Percentiles rank a stretch among this genome's conserved stretches.
Evolutionary conservation across 768 basidiomycete species (phyloP).

Genomic region (Pleurotus sapidus): DNA sequence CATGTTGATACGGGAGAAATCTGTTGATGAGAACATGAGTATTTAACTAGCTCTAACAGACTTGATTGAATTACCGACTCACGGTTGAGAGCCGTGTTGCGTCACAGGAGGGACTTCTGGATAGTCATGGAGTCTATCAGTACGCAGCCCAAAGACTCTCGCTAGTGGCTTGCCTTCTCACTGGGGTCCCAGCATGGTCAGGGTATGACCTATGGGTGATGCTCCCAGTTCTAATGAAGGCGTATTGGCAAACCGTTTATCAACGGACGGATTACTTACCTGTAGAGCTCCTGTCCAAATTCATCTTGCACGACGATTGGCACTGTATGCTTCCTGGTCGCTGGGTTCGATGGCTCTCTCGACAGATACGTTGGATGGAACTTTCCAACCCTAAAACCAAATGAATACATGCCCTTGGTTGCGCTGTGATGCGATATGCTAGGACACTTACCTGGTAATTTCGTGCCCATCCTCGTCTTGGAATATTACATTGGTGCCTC

Average conservation of each 20-base stretch:
- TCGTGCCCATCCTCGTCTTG: conserved; percentile 64
- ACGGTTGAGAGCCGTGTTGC: not conserved
- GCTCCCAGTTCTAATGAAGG: conserved; percentile 14
- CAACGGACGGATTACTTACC: conserved; percentile 28
- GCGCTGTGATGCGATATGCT: not conserved
- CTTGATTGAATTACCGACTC: not conserved
- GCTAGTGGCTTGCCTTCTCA: no score
- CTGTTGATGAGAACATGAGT: not conserved
- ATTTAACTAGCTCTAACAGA: not conserved
- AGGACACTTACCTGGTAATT: conserved; percentile 48
- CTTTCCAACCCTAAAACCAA: conserved; percentile 45
- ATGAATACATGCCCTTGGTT: not conserved
- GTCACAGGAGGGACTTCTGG: not conserved
- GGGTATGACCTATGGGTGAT: not conserved
- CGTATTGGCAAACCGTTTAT: not conserved
- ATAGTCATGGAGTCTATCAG: no score
- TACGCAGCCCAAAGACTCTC: no score
- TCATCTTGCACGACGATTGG: conserved; percentile 61
- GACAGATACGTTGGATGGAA: conserved; percentile 22
- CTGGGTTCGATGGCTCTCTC: conserved; percentile 15
- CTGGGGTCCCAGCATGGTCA: not conserved
- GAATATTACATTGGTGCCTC: conserved; percentile 63
- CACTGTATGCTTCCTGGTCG: conserved; percentile 20
- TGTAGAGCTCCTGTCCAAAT: conserved; percentile 54
- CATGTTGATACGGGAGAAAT: not conserved